Evolutionary conservation across 2,329 filamentous ascomycete genomes (phyloP).

Genomic region (Periglandula ipomoeae): DNA sequence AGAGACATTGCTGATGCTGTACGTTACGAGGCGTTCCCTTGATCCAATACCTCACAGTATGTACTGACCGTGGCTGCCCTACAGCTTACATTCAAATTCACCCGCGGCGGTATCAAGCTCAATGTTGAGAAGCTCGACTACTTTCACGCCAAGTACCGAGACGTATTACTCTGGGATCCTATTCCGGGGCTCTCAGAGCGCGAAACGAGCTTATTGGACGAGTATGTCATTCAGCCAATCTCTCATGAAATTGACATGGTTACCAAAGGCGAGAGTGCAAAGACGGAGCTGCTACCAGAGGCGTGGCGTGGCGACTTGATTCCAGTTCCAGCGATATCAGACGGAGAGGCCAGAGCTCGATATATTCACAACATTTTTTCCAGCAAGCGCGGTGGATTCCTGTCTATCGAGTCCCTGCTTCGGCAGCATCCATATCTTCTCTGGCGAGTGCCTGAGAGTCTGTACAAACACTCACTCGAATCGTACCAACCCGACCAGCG

Average conservation of each 20-base stretch:
- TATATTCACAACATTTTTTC: conserved; percentile 16
- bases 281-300: conserved; percentile 4
- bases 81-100: conserved; percentile 79
- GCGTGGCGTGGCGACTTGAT: conserved; percentile 16
- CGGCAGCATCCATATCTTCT: conserved; percentile 27
- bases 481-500: conserved; percentile 12
- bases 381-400: conserved; percentile 17
- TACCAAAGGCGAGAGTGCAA: conserved; percentile 9
- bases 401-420: conserved; percentile 13
- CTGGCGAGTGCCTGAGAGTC: conserved; percentile 24
- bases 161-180: conserved; percentile 21
- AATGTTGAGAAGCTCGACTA: conserved; percentile 70
- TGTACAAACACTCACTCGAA: conserved; percentile 20
- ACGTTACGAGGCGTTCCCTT: too few relatives aligned
- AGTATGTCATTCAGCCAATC: conserved; percentile 14
- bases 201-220: conserved; percentile 16
- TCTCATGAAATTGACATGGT: conserved; percentile 15
- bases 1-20: conserved; percentile 62
- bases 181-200: conserved; percentile 13
- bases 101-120: conserved; percentile 80
- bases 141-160: conserved; percentile 61
- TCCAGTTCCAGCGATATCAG: conserved; percentile 17
- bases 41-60: not conserved
- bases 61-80: conserved; percentile 14
- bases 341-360: conserved; percentile 7